phyloP scores from a whole-genome alignment of 345 rosid genomes.

The Citrus maxima region DNA sequence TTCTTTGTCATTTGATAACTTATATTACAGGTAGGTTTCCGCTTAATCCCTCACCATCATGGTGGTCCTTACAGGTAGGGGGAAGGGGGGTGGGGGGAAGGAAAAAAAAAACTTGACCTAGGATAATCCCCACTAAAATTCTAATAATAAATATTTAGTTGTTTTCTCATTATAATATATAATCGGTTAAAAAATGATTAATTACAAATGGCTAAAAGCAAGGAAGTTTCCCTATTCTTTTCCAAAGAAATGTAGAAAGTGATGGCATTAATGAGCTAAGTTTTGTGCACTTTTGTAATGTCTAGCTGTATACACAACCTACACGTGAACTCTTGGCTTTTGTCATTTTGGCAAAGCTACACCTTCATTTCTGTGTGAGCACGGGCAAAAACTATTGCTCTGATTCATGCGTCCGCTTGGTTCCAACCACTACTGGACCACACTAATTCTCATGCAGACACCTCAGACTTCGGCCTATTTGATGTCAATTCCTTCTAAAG shows the following conservation, averaged over 20 bases:
- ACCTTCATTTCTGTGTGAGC: neutral
- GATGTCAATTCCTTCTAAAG: neutral
- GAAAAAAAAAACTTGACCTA: no score
- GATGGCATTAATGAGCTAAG: conserved; percentile 2
- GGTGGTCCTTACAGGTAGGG: no score
- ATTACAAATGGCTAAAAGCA: neutral
- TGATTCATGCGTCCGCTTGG: neutral
- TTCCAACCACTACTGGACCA: conserved; percentile 1
- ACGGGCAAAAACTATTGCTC: neutral
- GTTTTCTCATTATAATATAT: no score
- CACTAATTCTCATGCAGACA: neutral
- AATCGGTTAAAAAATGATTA: no score
- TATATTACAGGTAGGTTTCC: no score
- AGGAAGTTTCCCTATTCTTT: neutral
- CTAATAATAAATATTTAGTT: no score
- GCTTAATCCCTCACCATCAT: no score
- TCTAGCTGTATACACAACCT: neutral
- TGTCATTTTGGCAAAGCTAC: neutral
- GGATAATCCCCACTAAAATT: no score
- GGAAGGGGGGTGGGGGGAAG: no score
- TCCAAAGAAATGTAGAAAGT: neutral
- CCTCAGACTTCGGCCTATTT: neutral
- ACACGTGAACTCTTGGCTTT: conserved; percentile 18
- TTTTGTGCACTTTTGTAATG: neutral
- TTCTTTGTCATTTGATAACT: no score